Conservation (phyloP, 2,329 filamentous ascomycete species). For the Fusarium albidum region DNA sequence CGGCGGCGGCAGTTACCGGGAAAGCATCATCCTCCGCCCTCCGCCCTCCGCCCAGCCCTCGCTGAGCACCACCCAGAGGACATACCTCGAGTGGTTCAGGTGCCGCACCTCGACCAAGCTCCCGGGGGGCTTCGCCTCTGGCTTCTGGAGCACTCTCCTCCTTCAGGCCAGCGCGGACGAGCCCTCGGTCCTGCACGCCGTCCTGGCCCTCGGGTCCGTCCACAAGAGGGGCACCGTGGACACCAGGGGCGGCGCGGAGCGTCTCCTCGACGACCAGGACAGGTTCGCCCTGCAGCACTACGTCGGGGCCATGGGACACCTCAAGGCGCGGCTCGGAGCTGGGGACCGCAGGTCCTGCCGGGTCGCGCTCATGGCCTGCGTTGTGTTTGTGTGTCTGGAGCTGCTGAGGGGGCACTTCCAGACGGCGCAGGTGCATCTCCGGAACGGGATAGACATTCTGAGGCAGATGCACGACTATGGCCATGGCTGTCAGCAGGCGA, state of each 20-base stretch:
- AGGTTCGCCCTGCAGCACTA: constrained; percentile 45
- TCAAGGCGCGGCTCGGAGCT: constrained; percentile 44
- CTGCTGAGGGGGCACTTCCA: constrained; percentile 32
- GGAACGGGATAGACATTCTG: constrained; percentile 39
- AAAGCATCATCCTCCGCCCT: too few species aligned
- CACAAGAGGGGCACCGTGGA: constrained; percentile 36
- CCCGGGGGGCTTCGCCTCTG: constrained; percentile 46
- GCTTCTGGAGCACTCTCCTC: constrained; percentile 50
- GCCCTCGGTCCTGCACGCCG: constrained; percentile 51
- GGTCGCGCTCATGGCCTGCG: constrained; percentile 46
- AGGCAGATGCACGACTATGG: constrained; percentile 50
- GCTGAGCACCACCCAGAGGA: constrained; percentile 18
- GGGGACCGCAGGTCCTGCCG: constrained; percentile 43
- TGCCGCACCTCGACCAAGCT: constrained; percentile 48
- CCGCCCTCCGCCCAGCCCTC: constrained; percentile 7
- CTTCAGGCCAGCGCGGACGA: constrained; percentile 48
- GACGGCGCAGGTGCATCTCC: constrained; percentile 28
- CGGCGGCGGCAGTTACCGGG: too few species aligned
- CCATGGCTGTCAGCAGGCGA: constrained; percentile 36
- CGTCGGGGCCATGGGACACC: constrained; percentile 46
- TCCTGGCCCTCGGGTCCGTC: constrained; percentile 48
- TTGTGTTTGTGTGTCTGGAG: constrained; percentile 31
- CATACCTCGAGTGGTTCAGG: constrained; percentile 44
- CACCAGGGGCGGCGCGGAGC: constrained; percentile 1
- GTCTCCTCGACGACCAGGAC: constrained; percentile 20